Base-by-base conservation (phyloP, 1,139 yeast species). In the Kluyveromyces sp. region DNA sequence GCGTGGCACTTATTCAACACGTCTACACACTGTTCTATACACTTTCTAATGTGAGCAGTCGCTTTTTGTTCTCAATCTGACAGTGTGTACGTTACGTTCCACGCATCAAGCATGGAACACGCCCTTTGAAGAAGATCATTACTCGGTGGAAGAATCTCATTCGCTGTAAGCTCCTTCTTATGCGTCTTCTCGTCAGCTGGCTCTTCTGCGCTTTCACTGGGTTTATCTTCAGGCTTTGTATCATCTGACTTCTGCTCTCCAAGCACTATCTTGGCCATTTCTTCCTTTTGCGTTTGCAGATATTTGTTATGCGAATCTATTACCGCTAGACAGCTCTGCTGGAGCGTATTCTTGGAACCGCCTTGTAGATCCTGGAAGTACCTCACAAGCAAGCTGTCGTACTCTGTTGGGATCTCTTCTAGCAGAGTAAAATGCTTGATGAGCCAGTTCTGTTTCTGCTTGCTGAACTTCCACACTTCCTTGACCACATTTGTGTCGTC, bases 391-490 rank as follows among this genome's bases (percentile, higher is more conserved):
- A 63, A 44, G 9, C 48, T 49, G 44, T 63, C 54, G 35, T 79
- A 78, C 2, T 62, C 68, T 39, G 72, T 75, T 54, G 85, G 88
- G 2, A 73, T 67, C 1, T 66, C 70, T 1, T 82, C 84, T 15
- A 82, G 73, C 31, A 59, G 52, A 49, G 71, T 73, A 39, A 85
- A 66, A 63, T 87, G 81, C 57, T 82, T 83, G 50, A 88, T 65
- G 41, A 89, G 72, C 96, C 96, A 89, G 60, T 87, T 88, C 62
- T 89, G 97, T 54, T 89, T 88, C 67, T 85, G 95, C 58, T 89
- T 89, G 46, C 94, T 83, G 61, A 89, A 89, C 66, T 88, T 89
- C 97, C 97, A 89, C 28, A 59, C 52, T 11, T 55, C 57, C 11
- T 53, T 44, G 19, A 59, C 58, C 13, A 37, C 49, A 19, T 44